A percentile compares a stretch with the other conserved stretches of the same genome.
These are phyloP conservation scores for Anethum foeniculum DNA, from an alignment of 140 eudicot species.

Conservation along the genomic window DNA sequence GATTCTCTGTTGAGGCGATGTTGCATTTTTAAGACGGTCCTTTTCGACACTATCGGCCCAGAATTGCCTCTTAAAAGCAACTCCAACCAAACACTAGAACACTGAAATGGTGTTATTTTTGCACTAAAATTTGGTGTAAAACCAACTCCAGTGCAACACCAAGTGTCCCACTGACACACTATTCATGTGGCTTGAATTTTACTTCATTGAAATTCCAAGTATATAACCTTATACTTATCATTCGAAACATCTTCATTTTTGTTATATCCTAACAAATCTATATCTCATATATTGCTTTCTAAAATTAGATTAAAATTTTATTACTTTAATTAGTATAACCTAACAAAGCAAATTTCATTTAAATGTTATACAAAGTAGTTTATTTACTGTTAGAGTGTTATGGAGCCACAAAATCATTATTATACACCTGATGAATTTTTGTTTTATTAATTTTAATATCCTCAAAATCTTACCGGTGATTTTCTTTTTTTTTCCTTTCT, in stretches of 20 bases:
- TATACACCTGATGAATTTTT: neutral
- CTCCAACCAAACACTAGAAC: neutral
- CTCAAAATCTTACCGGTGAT: neutral
- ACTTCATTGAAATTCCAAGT: neutral
- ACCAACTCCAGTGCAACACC: neutral
- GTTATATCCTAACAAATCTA: neutral
- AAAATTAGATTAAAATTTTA: too few relatives aligned
- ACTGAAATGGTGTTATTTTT: neutral
- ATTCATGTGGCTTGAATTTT: neutral
- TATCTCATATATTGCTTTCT: neutral
- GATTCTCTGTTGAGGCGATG: neutral
- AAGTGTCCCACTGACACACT: neutral
- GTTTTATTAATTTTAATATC: neutral
- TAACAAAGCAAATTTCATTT: neutral
- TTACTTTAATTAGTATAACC: neutral
- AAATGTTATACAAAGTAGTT: neutral
- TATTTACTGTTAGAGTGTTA: neutral
- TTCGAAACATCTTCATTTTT: neutral
- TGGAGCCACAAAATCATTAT: neutral
- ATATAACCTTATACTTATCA: neutral
- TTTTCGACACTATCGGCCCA: neutral
- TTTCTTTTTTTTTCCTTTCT: neutral
- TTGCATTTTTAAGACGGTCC: neutral
- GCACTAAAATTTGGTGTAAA: neutral
- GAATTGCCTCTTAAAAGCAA: neutral